Evolutionary conservation across 768 basidiomycete species (phyloP).

Genomic region (Collybiopsis luxurians): DNA sequence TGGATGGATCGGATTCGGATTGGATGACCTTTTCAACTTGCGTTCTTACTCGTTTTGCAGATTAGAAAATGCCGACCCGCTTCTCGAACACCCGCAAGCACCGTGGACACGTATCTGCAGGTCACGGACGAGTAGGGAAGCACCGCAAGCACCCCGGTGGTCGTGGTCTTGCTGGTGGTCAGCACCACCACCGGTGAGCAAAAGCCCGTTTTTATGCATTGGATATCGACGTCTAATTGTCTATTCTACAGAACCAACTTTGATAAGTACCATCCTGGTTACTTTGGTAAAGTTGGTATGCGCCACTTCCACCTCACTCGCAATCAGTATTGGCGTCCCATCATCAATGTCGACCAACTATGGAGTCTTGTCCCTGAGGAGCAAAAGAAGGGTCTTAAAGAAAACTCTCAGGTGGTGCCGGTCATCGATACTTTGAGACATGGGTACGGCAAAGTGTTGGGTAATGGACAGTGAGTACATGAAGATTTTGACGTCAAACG

Average conservation of each 20-base stretch:
- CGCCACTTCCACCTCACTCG: slow-evolving; percentile 94
- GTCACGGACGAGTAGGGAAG: slow-evolving; percentile 99
- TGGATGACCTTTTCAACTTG: neutral
- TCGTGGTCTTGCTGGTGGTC: slow-evolving; percentile 99
- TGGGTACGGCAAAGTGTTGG: slow-evolving; percentile 93
- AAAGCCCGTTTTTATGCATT: neutral
- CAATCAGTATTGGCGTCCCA: slow-evolving; percentile 89
- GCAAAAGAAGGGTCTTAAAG: slow-evolving; percentile 76
- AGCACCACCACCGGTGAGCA: slow-evolving; percentile 95
- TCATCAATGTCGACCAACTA: slow-evolving; percentile 98
- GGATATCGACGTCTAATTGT: neutral
- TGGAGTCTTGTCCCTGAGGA: slow-evolving; percentile 87
- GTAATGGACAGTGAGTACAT: slow-evolving; percentile 79
- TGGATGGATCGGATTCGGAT: slow-evolving; percentile 4
- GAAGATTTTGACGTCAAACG: neutral
- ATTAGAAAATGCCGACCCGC: slow-evolving; percentile 85
- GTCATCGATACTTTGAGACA: slow-evolving; percentile 85
- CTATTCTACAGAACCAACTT: slow-evolving; percentile 76
- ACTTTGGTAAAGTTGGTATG: slow-evolving; percentile 99
- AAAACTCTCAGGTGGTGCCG: slow-evolving; percentile 81
- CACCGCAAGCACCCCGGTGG: slow-evolving; percentile 99
- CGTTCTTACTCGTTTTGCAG: neutral
- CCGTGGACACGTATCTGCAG: slow-evolving; percentile 98
- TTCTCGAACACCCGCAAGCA: slow-evolving; percentile 98
- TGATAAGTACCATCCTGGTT: slow-evolving; percentile 99